Conservation (phyloP, 768 basidiomycete genomes). For the Tylopilus plumbeoviolaceoides region DNA sequence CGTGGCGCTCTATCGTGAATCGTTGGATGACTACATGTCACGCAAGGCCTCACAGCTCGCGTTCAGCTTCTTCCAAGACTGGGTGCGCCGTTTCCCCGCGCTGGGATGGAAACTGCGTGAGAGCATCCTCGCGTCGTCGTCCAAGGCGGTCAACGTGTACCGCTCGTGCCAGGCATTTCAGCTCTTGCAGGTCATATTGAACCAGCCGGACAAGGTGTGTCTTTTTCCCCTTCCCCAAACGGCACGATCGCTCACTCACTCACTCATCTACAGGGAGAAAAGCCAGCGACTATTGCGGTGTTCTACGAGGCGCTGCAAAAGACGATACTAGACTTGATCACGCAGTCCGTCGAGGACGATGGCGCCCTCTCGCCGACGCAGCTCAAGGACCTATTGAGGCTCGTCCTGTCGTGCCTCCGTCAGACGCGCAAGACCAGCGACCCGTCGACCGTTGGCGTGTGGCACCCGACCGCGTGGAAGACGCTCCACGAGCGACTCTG, state of each 20-base stretch:
- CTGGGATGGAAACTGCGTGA: conserved; percentile 63
- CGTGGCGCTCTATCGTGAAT: conserved; percentile 54
- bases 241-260: conserved; percentile 7
- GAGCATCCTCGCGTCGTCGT: conserved; percentile 52
- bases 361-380: conserved; percentile 53
- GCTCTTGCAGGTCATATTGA: conserved; percentile 62
- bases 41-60: conserved; percentile 79
- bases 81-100: conserved; percentile 60
- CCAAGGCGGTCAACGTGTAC: conserved; percentile 69
- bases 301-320: conserved; percentile 45
- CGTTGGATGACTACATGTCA: conserved; percentile 70
- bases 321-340: conserved; percentile 45
- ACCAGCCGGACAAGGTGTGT: conserved; percentile 33
- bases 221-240: not conserved
- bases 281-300: conserved; percentile 42
- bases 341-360: conserved; percentile 46
- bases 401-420: conserved; percentile 60
- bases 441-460: conserved; percentile 36
- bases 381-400: conserved; percentile 76
- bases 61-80: conserved; percentile 72
- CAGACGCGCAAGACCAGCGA: conserved; percentile 49
- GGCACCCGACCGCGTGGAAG: conserved; percentile 61
- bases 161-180: conserved; percentile 72
- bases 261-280: conserved; percentile 28
- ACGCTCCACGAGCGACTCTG: conserved; percentile 44